Base-by-base conservation (phyloP, 345 rosid species). In the Geranium rotundifolium region DNA sequence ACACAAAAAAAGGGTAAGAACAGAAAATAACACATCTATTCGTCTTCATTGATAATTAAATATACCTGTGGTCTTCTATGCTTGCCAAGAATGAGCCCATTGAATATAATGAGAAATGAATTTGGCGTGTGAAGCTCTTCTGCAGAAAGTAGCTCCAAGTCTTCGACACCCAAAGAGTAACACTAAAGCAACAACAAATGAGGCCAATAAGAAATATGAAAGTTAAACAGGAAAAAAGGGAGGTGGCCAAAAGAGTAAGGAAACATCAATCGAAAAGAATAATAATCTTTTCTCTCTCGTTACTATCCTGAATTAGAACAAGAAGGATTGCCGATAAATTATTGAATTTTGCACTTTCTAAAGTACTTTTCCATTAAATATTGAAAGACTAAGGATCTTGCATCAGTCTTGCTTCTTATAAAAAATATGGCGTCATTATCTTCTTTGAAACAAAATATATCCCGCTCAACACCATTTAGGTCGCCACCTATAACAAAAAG, bases 11-110 rank as follows among this genome's bases (percentile, higher is more conserved):
- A 5, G 13, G 54, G 60, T 60, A 5, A 19, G 12, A 57, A 57
- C 13, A 12, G 52, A 46, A 55, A 55, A 55, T 17, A 55, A 18
- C 20, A 17, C 10, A 9, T 55, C 16, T 54, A 19, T n/a, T 19
- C 8, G n/a, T 55, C 57, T 55, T 17, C 14, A n/a, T 55, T 37
- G 18, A 3, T 34, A 20, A 37, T 18, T 55, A 18, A 9, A 13
- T 5, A 55, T 81, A 92, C 98, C 90, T 83, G 95, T 31, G 98
- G 98, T 77, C 84, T 84, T 71, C 88, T 81, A 72, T 89, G 97
- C 76, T 89, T 92, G 67, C 98, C 98, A 63, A 89, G 88, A 64
- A 92, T 89, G 62, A 85, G 85, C 72, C 98, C 98, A 68, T 92
- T 92, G 31, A 87, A 64, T 63, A 84, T 85, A 69, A 92, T 90